Evolutionary conservation across 176 grass and related monocot species (phyloP).

Genomic region (Carex scoparia): DNA sequence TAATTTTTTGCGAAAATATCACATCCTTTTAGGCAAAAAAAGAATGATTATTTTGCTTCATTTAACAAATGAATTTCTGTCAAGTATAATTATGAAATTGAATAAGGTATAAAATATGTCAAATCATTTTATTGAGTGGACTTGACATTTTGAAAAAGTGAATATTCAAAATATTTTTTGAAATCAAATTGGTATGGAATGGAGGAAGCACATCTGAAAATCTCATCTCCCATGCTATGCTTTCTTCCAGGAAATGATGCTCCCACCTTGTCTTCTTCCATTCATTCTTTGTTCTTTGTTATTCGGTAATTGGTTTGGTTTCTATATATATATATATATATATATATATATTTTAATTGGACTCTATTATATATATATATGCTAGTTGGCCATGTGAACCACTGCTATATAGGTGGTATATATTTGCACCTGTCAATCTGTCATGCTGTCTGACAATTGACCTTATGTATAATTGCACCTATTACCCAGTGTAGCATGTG

Average conservation of each 20-base stretch:
- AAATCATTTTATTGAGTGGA: not conserved
- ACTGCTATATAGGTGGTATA: slow-evolving; percentile 11
- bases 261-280: slow-evolving; percentile 36
- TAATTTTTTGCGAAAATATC: too few species aligned
- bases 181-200: not conserved
- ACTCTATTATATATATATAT: slow-evolving; percentile 6
- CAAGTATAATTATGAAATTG: not conserved
- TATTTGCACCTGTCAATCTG: slow-evolving; percentile 22
- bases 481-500: not conserved
- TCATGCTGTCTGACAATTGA: slow-evolving; percentile 24
- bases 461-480: slow-evolving; percentile 18
- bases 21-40: too few species aligned
- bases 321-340: not conserved
- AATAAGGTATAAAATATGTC: not conserved
- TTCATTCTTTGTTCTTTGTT: slow-evolving; percentile 23
- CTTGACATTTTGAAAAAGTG: not conserved
- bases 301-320: slow-evolving; percentile 13
- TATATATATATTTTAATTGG: slow-evolving; percentile 1
- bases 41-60: not conserved
- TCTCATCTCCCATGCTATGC: slow-evolving; percentile 25
- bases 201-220: slow-evolving; percentile 21
- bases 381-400: slow-evolving; percentile 33
- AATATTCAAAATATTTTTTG: slow-evolving; percentile 8
- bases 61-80: not conserved
- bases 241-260: slow-evolving; percentile 49